Evolutionary conservation across 2,329 filamentous ascomycete genomes (phyloP), one percentile per base, ranked within the genome.

Genomic region (Botrytis sinoallii): DNA sequence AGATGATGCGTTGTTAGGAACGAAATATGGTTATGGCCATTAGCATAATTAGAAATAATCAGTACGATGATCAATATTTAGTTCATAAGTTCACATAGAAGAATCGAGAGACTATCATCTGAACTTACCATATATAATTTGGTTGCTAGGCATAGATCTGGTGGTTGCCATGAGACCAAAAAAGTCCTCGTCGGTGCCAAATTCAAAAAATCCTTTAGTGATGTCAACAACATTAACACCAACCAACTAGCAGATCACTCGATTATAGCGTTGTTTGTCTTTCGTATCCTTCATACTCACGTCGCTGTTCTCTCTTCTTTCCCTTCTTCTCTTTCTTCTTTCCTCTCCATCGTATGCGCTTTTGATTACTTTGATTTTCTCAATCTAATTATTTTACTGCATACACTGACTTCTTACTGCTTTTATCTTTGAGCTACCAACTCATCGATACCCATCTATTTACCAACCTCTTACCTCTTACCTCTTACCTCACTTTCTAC

Each of bases 371-470:
- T 72, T 68, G 40, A 72, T 14, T 38, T 22, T 38, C 14, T 46
- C 29, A 59, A 42, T 18, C 57, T 60, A 9, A 60, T 38, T 20
- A n/a, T 12, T 55, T 59, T 48, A 69, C 65, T 59, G 40, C 35
- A 29, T 68, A 68, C 35, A 69, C 44, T 69, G 22, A 32, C 59
- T 32, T 72, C 38, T 64, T 48, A 48, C 32, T 42, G n/a, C 63
- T 68, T 59, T 68, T 18, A 40, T 72, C 63, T 68, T 72, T 64
- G 63, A 60, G 63, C 64, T 40, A 72, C 71, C 71, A 68, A 46
- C 71, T 72, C 52, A 72, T 38, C n/a, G 70, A 67, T 55, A 55
- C 44, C 29, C 16, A 35, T 25, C 9, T 48, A 16, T 16, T 18
- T 60, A 44, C 35, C 55, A 46, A 42, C 25, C 63, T 18, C 29